A percentile compares a stretch with the other conserved stretches of the same genome.
These are phyloP conservation scores for Dinochytrium kinnereticum DNA, from an alignment of 371 early-diverging fungal species.

Conservation along the genomic window DNA sequence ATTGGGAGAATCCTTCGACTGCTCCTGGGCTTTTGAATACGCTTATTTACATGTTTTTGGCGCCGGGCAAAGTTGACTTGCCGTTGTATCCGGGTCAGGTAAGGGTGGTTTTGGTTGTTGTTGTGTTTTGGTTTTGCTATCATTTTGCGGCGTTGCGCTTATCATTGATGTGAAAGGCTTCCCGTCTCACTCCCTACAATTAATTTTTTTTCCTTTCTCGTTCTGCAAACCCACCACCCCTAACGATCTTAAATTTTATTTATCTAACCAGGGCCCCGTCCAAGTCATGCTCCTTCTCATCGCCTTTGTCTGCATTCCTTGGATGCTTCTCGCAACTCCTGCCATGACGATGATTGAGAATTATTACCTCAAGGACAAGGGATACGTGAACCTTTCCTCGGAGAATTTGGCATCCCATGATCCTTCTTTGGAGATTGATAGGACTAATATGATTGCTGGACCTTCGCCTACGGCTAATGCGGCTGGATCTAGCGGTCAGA, in stretches of 20 bases:
- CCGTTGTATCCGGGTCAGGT: conserved; percentile 89
- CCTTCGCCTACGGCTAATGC: background rate
- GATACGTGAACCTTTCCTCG: conserved; percentile 60
- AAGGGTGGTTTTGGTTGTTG: conserved; percentile 16
- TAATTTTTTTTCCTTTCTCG: too few species aligned
- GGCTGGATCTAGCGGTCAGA: conserved; percentile 14
- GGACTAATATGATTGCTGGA: conserved; percentile 18
- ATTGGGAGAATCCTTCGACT: conserved; percentile 71
- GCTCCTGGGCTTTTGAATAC: conserved; percentile 97
- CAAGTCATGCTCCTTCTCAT: conserved; percentile 85
- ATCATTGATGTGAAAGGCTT: too few species aligned
- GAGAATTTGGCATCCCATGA: conserved; percentile 24
- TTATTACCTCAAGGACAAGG: conserved; percentile 70
- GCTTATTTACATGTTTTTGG: conserved; percentile 98
- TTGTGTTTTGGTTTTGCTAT: conserved; percentile 1
- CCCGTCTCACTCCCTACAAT: too few species aligned
- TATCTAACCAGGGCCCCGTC: conserved; percentile 65
- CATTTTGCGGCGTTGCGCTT: too few species aligned
- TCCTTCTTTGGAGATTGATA: conserved; percentile 34
- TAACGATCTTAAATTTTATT: background rate
- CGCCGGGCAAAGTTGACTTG: conserved; percentile 86
- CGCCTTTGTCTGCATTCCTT: conserved; percentile 94
- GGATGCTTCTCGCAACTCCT: conserved; percentile 98
- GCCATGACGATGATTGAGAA: conserved; percentile 81
- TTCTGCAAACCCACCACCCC: too few species aligned